Evolutionary conservation across 345 rosid genomes (phyloP).

Genomic region (Reutealis trisperma): DNA sequence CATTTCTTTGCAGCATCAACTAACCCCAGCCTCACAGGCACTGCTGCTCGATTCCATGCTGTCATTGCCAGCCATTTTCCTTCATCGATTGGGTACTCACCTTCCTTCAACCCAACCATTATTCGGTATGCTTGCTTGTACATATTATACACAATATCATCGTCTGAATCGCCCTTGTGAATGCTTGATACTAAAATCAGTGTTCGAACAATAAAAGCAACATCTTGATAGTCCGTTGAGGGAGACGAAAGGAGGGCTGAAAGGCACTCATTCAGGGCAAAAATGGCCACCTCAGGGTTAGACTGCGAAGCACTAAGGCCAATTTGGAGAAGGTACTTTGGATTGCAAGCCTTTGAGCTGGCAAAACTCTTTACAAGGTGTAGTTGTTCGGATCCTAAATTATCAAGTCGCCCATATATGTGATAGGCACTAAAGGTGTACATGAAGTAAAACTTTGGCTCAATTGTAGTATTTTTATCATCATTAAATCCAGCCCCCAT

Average conservation of each 20-base stretch:
- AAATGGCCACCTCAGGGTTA: conserved; percentile 70
- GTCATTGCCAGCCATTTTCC: conserved; percentile 97
- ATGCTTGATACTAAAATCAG: conserved; percentile 59
- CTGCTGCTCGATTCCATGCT: conserved; percentile 89
- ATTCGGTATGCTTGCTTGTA: conserved; percentile 85
- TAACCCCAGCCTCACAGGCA: conserved; percentile 70
- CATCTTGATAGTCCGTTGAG: conserved; percentile 60
- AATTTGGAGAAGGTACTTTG: conserved; percentile 68
- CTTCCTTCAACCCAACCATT: conserved; percentile 87
- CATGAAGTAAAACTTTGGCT: conserved; percentile 63
- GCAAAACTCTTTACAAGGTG: conserved; percentile 66
- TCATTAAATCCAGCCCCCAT: conserved; percentile 22
- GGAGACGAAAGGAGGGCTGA: conserved; percentile 65
- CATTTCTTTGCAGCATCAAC: conserved; percentile 70
- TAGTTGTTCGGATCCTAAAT: conserved; percentile 48
- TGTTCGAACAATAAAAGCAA: conserved; percentile 70
- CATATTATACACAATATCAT: conserved; percentile 52
- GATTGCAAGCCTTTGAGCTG: conserved; percentile 65
- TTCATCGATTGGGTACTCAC: conserved; percentile 84
- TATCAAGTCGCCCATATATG: conserved; percentile 63
- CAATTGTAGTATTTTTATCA: conserved; percentile 39
- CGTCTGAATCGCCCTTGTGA: conserved; percentile 72
- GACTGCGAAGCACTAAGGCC: conserved; percentile 66
- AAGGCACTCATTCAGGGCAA: conserved; percentile 73
- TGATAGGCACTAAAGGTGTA: conserved; percentile 68